Base-by-base conservation (phyloP, 805 yeast species). In the Candida pseudofarinosa region DNA sequence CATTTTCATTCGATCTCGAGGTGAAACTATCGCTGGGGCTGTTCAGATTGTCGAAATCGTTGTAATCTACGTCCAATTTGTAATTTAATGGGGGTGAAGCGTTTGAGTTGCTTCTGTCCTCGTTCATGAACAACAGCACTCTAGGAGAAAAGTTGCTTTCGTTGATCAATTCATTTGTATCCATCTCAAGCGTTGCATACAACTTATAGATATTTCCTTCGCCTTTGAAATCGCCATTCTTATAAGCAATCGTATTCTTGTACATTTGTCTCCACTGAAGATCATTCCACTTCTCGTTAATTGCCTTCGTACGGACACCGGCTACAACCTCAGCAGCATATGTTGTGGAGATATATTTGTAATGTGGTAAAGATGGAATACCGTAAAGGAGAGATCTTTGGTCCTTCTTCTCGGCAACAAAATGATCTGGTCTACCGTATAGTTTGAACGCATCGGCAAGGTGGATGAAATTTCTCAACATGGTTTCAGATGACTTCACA, bases 341-440 rank as follows among this genome's bases (percentile, higher is more conserved):
- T 1, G 51, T 57, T 13, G 48, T 47, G 2, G 69, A 54, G 47
- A 85, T 54, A 47, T 82, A 81, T 51, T 80, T 77, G 26, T 80
- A 78, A 45, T 75, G 80, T 3, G 95, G 95, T 53, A 86, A 69
- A 17, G 81, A 77, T 4, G 95, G 95, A 46, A 85, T 68, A 0
- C 83, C 91, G 65, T 83, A 85, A 28, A 88, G 70, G 56, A 88
- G 66, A 13, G 91, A 83, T 28, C 74, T 64, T 36, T 74, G 58
- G 51, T 88, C 85, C 1, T 69, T 56, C 60, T 86, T 88, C 60
- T 85, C 86, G 16, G 93, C 87, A 53, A 76, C 81, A 51, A 88
- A 73, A 45, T 84, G 80, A 41, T 73, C 67, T 1, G 95, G 93
- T 50, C 93, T 71, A 6, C 95, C 95, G 54, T 85, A 85, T 37